These are phyloP conservation scores for Closterium sp. DNA, from an alignment of 139 green algal species.

Conservation along the genomic window DNA sequence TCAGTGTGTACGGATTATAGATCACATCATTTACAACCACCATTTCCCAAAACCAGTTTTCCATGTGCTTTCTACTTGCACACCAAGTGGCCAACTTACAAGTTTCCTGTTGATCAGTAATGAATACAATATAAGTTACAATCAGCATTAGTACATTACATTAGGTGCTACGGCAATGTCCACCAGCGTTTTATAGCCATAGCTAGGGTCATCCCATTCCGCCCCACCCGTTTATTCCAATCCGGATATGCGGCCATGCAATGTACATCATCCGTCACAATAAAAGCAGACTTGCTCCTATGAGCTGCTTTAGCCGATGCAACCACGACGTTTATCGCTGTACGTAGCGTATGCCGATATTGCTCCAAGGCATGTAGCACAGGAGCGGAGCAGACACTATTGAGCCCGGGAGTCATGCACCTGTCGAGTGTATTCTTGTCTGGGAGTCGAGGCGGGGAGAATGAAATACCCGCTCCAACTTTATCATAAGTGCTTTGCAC, in stretches of 20 bases:
- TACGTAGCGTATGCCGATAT: not conserved
- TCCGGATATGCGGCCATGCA: not conserved
- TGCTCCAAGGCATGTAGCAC: not conserved
- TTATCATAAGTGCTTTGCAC: not conserved
- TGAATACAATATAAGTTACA: not conserved
- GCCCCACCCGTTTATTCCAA: not conserved
- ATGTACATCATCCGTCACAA: not conserved
- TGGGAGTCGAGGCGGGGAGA: not conserved
- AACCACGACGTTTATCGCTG: not conserved
- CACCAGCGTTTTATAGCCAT: not conserved
- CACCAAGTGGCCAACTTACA: no score
- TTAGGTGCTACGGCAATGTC: not conserved
- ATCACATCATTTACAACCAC: no score
- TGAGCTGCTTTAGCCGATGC: not conserved
- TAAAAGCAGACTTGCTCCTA: not conserved
- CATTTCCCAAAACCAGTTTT: no score
- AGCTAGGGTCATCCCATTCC: not conserved
- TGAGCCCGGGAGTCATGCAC: not conserved
- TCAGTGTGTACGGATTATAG: no score
- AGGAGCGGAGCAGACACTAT: not conserved
- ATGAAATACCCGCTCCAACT: not conserved
- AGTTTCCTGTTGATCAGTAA: no score
- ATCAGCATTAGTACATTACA: not conserved
- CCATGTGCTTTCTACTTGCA: no score
- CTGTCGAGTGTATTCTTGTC: not conserved